A percentile compares a stretch with the other conserved stretches of the same genome.
Evolutionary conservation across 78 protist species (phyloP).

Genomic region (slime mould (Dictyostelium discoideum)): dicty_2.7 NC_007090.3:1762501-1763000

Average conservation of each 20-base stretch:
- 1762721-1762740: neutral
- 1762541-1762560: neutral
- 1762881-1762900: neutral
- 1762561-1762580: neutral
- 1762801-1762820: conserved; percentile 44
- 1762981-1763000: neutral
- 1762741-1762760: neutral
- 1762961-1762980: neutral
- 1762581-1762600: neutral
- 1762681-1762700: neutral
- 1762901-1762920: neutral
- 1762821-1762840: conserved; percentile 30
- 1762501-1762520: neutral
- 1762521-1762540: neutral
- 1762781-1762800: neutral
- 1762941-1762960: neutral
- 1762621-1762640: neutral
- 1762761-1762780: neutral
- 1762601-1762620: neutral
- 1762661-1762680: neutral
- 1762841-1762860: neutral
- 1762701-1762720: neutral
- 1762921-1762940: no score
- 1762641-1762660: neutral
- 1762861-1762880: no score